A percentile compares a stretch with the other conserved stretches of the same genome.
phyloP scores from a whole-genome alignment of 139 green algal genomes.

The Coelastrella sp. region DNA sequence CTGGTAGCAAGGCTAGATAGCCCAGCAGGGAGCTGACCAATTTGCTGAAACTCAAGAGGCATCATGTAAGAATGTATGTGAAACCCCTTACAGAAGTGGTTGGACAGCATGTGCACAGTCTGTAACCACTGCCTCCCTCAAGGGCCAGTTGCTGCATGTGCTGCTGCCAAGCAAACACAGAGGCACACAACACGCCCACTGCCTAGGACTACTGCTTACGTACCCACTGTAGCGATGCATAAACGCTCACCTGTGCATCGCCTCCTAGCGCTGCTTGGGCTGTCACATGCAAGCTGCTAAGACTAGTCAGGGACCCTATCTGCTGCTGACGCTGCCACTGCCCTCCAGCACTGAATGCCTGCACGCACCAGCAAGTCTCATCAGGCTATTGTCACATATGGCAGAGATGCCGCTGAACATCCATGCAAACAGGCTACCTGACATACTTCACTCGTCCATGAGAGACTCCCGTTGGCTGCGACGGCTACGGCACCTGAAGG shows the following conservation, averaged over 20 bases:
- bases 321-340: slow-evolving; percentile 23
- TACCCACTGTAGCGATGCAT: neutral
- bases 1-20: too few relatives aligned
- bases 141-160: too few relatives aligned
- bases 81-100: too few relatives aligned
- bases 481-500: slow-evolving; percentile 9
- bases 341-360: neutral
- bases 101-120: too few relatives aligned
- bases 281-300: slow-evolving; percentile 39
- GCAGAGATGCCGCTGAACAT: neutral
- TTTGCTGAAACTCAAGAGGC: too few relatives aligned
- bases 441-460: slow-evolving; percentile 26
- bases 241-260: slow-evolving; percentile 22
- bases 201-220: too few relatives aligned
- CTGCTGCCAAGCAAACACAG: too few relatives aligned
- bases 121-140: too few relatives aligned
- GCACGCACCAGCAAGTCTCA: neutral
- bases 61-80: too few relatives aligned
- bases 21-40: too few relatives aligned
- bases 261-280: slow-evolving; percentile 30
- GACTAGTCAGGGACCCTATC: slow-evolving; percentile 16
- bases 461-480: slow-evolving; percentile 8
- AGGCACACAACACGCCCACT: too few relatives aligned
- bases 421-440: neutral
- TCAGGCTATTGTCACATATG: neutral